Evolutionary conservation across 1,284 basidiomycete species (phyloP), one percentile per base, ranked within the genome.

Genomic region (Flammula alnicola): DNA sequence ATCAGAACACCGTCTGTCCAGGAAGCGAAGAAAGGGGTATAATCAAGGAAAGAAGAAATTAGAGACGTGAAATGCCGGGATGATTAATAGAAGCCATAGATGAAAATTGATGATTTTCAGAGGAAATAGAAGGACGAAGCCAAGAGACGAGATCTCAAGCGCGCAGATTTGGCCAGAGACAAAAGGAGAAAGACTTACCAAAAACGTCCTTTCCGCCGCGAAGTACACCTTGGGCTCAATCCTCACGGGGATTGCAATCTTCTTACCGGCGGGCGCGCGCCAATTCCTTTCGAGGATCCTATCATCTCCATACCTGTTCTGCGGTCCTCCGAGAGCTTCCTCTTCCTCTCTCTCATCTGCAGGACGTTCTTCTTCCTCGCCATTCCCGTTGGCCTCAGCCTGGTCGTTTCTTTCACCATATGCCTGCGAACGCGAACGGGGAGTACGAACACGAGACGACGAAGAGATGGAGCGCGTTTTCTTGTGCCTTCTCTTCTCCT

Each of bases 221-320:
- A 98, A 99, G 66, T 97, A 97, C 5, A 97, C 95, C 73, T 99
- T 99, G 29, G 96, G 96, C 72, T 99, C 96, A 49, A 99, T 83
- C 44, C 96, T 84, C 26, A 99, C 88, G 27, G 96, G 95, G 1
- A 99, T 83, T 1, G 93, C 84, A 51, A 99, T 95, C 57, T 84
- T 82, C 76, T 98, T 98, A 14, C 96, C 96, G 37, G 81, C 74
- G 1, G 91, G 88, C 2, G 95, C 95, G 19, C 69, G 76, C 84
- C 93, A 94, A 52, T 86, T 80, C 52, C 89, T 77, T 39, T 91
- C 86, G 38, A 88, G 60, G 19, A 83, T 65, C 47, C 84, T 75
- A 51, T 87, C 84, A 30, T 80, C 73, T 12, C 72, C 74, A 14
- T 61, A 58, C 30, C 57, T 55, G 35, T 58, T 62, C 33, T 49